These are phyloP conservation scores for Metrosideros polymorpha DNA, from an alignment of 441 rosid genomes.

Conservation along the genomic window DNA sequence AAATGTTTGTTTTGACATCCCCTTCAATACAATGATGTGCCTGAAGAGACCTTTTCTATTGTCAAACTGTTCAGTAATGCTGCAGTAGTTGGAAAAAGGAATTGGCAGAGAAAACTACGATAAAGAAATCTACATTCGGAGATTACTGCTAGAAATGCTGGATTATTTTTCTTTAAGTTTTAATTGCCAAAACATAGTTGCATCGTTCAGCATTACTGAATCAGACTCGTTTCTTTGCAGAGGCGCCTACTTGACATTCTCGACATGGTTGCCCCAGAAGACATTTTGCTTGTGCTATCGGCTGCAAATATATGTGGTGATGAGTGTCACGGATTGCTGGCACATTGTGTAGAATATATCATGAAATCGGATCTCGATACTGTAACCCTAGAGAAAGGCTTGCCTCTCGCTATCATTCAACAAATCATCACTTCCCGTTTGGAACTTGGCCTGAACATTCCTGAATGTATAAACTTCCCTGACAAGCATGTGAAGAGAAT, in stretches of 20 bases:
- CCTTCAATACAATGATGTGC: background rate
- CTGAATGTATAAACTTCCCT: conserved; percentile 20
- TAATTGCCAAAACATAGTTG: background rate
- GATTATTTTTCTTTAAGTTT: background rate
- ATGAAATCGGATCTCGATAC: conserved; percentile 51
- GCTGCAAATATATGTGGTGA: conserved; percentile 43
- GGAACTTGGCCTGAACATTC: conserved; percentile 23
- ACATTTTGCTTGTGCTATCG: conserved; percentile 42
- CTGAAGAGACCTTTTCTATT: background rate
- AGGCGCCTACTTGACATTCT: conserved; percentile 47
- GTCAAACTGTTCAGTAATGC: background rate
- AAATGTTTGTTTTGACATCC: background rate
- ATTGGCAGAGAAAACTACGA: background rate
- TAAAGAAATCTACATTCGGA: background rate
- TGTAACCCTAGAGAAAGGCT: conserved; percentile 50
- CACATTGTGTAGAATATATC: conserved; percentile 35
- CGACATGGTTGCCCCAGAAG: conserved; percentile 48
- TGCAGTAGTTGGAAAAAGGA: background rate
- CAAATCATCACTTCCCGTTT: conserved; percentile 29
- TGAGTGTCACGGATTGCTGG: conserved; percentile 35
- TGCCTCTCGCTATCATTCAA: conserved; percentile 36
- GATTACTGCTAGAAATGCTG: background rate
- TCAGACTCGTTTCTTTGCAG: conserved; percentile 24
- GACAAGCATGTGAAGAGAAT: conserved; percentile 58
- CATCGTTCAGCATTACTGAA: background rate